Evolutionary conservation across 441 rosid genomes (phyloP).

Genomic region (Adansonia rubrostipa): DNA sequence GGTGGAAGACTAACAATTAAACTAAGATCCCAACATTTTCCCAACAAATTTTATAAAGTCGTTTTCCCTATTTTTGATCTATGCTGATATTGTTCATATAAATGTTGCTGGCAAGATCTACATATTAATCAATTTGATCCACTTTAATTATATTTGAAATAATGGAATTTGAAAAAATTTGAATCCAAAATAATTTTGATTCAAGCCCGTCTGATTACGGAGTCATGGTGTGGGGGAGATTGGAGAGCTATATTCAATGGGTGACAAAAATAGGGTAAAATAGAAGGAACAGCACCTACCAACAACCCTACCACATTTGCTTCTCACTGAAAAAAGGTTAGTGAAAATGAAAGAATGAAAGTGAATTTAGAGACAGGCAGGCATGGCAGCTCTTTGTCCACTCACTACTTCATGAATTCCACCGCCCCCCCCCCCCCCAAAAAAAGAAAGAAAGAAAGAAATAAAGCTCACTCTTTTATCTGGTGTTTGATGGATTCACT

Average conservation of each 20-base stretch:
- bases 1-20: background rate
- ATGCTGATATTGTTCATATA: background rate
- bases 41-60: too few relatives aligned
- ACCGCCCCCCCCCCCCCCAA: too few relatives aligned
- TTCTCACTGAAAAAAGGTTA: slow-evolving; percentile 20
- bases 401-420: slow-evolving; percentile 23
- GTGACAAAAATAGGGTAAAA: too few relatives aligned
- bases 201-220: too few relatives aligned
- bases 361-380: slow-evolving; percentile 9
- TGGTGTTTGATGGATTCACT: slow-evolving; percentile 41
- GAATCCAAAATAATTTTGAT: too few relatives aligned
- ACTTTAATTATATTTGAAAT: background rate
- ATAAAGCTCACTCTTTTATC: background rate
- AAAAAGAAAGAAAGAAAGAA: background rate
- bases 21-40: too few relatives aligned
- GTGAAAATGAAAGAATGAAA: slow-evolving; percentile 22
- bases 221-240: too few relatives aligned
- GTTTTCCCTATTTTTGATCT: background rate
- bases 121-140: background rate
- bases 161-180: too few relatives aligned
- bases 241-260: background rate
- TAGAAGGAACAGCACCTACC: background rate
- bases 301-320: slow-evolving; percentile 20
- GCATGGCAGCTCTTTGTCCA: slow-evolving; percentile 17
- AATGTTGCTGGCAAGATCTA: background rate